These are phyloP conservation scores for Serpula lacrymans DNA, from an alignment of 768 basidiomycete genomes.

Conservation along the genomic window DNA sequence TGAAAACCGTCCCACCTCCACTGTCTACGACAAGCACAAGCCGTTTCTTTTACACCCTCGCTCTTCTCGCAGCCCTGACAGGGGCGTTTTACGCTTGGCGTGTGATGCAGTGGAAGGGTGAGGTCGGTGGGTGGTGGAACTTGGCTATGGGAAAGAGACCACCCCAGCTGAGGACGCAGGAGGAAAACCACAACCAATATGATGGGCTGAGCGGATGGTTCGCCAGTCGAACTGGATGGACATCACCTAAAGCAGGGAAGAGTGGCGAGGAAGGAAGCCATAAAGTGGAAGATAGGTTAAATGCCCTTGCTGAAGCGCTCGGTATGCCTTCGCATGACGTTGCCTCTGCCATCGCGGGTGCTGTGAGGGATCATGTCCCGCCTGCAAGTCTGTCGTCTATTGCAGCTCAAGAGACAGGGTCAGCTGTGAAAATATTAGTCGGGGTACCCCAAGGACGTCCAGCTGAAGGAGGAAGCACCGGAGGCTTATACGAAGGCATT, in stretches of 20 bases:
- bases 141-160: constrained; percentile 39
- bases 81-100: constrained; percentile 52
- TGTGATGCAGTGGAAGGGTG: constrained; percentile 43
- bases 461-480: constrained; percentile 22
- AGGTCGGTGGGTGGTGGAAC: constrained; percentile 64
- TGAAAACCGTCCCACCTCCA: constrained; percentile 38
- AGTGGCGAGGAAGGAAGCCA: constrained; percentile 4
- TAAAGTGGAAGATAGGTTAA: constrained; percentile 53
- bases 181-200: not conserved
- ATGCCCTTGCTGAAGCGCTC: constrained; percentile 56
- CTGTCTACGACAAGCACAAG: constrained; percentile 40
- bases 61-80: constrained; percentile 38
- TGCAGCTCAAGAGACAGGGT: constrained; percentile 44
- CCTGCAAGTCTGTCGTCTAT: constrained; percentile 58
- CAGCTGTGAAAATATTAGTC: constrained; percentile 39
- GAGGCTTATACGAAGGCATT: constrained; percentile 30
- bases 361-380: constrained; percentile 56
- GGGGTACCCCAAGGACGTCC: constrained; percentile 12
- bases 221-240: constrained; percentile 8
- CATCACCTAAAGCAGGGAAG: constrained; percentile 6
- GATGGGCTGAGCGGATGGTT: constrained; percentile 4
- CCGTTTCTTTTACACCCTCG: constrained; percentile 49
- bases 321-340: constrained; percentile 60
- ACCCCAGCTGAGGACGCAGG: constrained; percentile 14
- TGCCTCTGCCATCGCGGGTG: constrained; percentile 60